Conservation (phyloP, 495 filamentous ascomycete species). For the Penicillium samsonianum region DNA sequence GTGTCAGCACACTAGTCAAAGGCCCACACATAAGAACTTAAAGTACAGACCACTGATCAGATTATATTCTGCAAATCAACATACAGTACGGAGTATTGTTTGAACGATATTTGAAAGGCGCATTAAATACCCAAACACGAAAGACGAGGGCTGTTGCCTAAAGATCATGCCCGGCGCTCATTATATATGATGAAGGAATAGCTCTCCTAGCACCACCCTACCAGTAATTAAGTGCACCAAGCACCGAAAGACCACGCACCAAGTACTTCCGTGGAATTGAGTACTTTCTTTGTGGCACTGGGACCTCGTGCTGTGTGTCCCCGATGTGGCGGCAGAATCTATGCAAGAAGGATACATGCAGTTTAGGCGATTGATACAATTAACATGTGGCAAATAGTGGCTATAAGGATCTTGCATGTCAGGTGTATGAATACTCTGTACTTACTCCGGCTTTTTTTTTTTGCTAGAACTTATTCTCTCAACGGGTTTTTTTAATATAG, state of each 20-base stretch:
- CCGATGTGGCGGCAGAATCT: conserved; percentile 6
- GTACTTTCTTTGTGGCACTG: neutral
- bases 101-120: neutral
- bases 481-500: neutral
- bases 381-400: conserved; percentile 6
- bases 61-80: neutral
- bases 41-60: neutral
- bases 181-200: neutral
- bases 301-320: conserved; percentile 6
- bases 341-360: conserved; percentile 12
- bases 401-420: neutral
- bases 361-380: conserved; percentile 1
- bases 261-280: neutral
- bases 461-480: neutral
- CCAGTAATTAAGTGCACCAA: neutral
- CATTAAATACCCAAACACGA: neutral
- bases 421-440: neutral
- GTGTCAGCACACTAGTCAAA: neutral
- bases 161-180: neutral
- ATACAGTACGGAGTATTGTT: neutral
- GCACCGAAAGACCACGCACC: neutral
- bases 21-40: neutral
- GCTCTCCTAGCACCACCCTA: neutral
- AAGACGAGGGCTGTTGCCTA: neutral
- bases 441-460: neutral